A percentile compares a stretch with the other conserved stretches of the same genome.
These are phyloP conservation scores for Yamadazyma spencermartinsiae DNA, from an alignment of 1,139 yeast species.

Conservation along the genomic window DNA sequence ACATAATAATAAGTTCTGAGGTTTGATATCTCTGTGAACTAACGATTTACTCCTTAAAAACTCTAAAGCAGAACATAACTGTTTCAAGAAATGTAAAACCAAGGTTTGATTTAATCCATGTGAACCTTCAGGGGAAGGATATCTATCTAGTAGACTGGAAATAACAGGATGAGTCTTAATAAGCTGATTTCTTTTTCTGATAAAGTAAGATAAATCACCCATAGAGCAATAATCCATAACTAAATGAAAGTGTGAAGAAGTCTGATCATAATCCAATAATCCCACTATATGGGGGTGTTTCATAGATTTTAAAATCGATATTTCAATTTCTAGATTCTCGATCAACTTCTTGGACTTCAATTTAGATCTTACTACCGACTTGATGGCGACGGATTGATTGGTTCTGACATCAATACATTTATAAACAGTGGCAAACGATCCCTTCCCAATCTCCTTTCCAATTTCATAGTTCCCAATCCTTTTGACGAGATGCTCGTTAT, in stretches of 20 bases:
- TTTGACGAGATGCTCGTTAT: constrained; percentile 1
- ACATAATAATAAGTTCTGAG: constrained; percentile 82
- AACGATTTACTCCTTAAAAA: constrained; percentile 80
- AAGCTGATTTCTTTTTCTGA: constrained; percentile 72
- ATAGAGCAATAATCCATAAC: constrained; percentile 97
- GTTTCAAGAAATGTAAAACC: constrained; percentile 83
- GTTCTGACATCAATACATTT: constrained; percentile 45
- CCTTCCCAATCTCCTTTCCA: constrained; percentile 52
- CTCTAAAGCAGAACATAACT: constrained; percentile 78
- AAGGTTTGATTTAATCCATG: constrained; percentile 79
- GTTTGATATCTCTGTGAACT: constrained; percentile 93
- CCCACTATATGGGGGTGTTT: constrained; percentile 93
- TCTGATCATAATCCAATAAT: constrained; percentile 77
- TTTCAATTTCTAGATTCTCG: constrained; percentile 90
- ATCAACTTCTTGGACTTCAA: constrained; percentile 81
- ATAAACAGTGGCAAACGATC: constrained; percentile 52
- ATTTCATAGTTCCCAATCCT: constrained; percentile 35
- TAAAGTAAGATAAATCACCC: constrained; percentile 89
- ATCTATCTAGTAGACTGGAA: constrained; percentile 70
- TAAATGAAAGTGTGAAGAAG: constrained; percentile 77
- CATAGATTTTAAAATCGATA: constrained; percentile 78
- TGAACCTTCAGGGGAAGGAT: constrained; percentile 77
- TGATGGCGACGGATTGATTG: constrained; percentile 74
- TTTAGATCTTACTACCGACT: constrained; percentile 81
- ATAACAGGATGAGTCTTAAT: constrained; percentile 77